Evolutionary conservation across 2,329 filamentous ascomycete genomes (phyloP), one percentile per base, ranked within the genome.

Genomic region (Monosporascus cannonballus): DNA sequence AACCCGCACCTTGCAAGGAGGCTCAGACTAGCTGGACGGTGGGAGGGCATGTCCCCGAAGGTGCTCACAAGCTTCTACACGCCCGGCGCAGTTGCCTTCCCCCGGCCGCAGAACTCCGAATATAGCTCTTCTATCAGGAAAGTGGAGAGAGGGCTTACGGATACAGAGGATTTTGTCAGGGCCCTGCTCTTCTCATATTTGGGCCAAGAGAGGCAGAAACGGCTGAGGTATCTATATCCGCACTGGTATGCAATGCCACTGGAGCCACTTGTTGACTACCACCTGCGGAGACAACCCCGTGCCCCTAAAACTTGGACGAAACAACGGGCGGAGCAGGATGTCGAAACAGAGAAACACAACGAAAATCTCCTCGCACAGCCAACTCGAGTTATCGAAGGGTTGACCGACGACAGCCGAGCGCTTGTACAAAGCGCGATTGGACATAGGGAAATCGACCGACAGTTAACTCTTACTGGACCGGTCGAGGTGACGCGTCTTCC

Each of bases 111-210:
- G 25, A 15, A 55, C 6, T 1, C 6, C 7, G 5, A 34, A 17
- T 9, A 47, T 7, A 36, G 37, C 20, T 18, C 49, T 37, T 39
- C 36, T 36, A 48, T 52, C 41, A 18, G 38, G 17, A 49, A 54
- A 27, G 46, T 63, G 9, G 53, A 58, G 47, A 38, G 44, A 22
- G 51, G 54, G 44, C 9, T 59, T 20, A 18, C 51, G 17, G 54
- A 50, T 24, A 50, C 46, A 7, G 45, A 53, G 42, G 53, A 60
- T 18, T 55, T 47, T 15, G 51, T 53, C 36, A 58, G 55, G 50
- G 59, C 61, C 20, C 55, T 60, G 27, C 49, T 66, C 47, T 67
- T 65, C 41, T 55, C 57, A 18, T 47, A 59, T 27, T 50, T 65
- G 22, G 9, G 47, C 2, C 3, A 25, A 14, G 25, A 52, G 1